Conservation (phyloP, 2,329 filamentous ascomycete genomes). For the Capronia coronata region DNA sequence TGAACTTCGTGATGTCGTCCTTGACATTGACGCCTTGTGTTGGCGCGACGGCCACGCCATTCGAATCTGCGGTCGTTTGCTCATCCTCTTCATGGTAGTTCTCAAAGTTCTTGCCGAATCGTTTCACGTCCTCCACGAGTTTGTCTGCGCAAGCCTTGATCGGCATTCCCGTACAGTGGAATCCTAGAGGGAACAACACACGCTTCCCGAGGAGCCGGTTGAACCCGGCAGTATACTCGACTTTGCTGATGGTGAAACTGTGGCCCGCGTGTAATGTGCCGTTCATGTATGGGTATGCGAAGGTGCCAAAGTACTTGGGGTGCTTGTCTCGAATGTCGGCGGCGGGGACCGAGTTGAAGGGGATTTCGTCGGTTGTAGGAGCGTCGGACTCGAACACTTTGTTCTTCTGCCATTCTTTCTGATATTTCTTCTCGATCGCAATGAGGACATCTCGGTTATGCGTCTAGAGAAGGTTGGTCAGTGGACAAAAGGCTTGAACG, state of each 20-base stretch:
- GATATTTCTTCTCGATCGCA: constrained; percentile 84
- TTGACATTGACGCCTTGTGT: constrained; percentile 56
- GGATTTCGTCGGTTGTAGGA: constrained; percentile 69
- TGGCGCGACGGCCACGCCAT: constrained; percentile 51
- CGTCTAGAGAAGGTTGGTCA: constrained; percentile 47
- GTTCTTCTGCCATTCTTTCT: constrained; percentile 71
- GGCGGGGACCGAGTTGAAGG: constrained; percentile 65
- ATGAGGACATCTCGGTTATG: constrained; percentile 81
- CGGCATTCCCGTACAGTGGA: constrained; percentile 94
- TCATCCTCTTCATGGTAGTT: constrained; percentile 60
- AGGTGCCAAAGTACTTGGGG: constrained; percentile 85
- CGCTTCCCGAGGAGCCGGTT: constrained; percentile 86
- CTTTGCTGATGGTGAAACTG: constrained; percentile 83
- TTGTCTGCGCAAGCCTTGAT: constrained; percentile 98
- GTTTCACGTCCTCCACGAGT: constrained; percentile 77
- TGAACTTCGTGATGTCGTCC: constrained; percentile 85
- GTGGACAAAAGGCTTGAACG: background rate
- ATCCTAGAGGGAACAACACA: constrained; percentile 82
- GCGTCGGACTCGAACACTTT: constrained; percentile 80
- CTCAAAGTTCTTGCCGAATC: constrained; percentile 83
- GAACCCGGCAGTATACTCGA: constrained; percentile 85
- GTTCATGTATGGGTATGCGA: constrained; percentile 78
- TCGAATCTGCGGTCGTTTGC: constrained; percentile 44
- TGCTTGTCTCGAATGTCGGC: constrained; percentile 70
- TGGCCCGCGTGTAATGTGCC: constrained; percentile 85